Percentiles rank a stretch among this genome's conserved stretches.
phyloP scores from a whole-genome alignment of 106 monocot species.

The Vanilla planifolia region DNA sequence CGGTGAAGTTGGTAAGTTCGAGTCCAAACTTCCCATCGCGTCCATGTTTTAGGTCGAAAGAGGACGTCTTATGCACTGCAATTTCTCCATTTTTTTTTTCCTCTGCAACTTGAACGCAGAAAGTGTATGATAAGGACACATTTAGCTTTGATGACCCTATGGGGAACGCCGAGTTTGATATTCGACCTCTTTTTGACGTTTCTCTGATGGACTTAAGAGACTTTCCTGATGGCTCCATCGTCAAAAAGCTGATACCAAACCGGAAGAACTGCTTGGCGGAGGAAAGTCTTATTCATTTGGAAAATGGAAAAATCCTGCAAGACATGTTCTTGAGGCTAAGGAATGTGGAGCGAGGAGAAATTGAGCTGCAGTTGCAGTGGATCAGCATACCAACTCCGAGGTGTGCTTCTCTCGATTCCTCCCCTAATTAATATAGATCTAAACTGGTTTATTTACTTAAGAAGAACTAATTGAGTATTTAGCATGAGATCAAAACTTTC shows the following conservation, averaged over 20 bases:
- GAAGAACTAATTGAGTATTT: no score
- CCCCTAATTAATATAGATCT: no score
- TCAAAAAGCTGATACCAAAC: neutral
- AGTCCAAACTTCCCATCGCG: no score
- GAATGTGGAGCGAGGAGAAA: slow-evolving; percentile 9
- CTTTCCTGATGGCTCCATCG: neutral
- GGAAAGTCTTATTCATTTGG: neutral
- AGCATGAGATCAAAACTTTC: no score
- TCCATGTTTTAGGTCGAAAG: no score
- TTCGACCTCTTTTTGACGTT: neutral
- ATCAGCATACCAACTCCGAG: slow-evolving; percentile 3
- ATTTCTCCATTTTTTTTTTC: no score
- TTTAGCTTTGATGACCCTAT: slow-evolving; percentile 10
- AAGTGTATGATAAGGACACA: slow-evolving; percentile 9
- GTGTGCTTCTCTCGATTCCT: no score
- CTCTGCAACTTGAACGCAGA: no score
- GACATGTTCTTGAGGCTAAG: slow-evolving; percentile 8
- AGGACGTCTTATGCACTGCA: no score
- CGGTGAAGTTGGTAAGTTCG: slow-evolving; percentile 35
- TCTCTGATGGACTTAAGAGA: neutral
- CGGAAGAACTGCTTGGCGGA: slow-evolving; percentile 10
- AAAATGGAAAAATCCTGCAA: neutral
- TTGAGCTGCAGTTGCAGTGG: slow-evolving; percentile 12
- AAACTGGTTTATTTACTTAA: no score
- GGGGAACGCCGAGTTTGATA: slow-evolving; percentile 11